Conservation (phyloP, 192 early-diverging fungal genomes). For the Entrophospora sp. region DNA sequence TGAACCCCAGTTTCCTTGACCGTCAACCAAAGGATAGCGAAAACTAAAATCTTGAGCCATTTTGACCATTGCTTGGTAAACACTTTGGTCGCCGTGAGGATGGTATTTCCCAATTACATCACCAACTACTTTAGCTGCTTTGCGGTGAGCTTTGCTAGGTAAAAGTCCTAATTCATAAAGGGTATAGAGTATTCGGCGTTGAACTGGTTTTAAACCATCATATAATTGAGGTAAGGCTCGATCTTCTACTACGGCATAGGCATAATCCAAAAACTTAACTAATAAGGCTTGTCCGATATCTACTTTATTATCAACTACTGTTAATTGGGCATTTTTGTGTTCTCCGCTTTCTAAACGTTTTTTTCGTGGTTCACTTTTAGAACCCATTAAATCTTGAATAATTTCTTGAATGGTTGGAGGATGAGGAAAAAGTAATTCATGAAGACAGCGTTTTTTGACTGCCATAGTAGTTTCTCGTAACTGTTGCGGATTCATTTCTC, state of each 20-base stretch:
- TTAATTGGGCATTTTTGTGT: background rate
- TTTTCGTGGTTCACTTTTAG: slow-evolving; percentile 6
- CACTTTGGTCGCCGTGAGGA: slow-evolving; percentile 4
- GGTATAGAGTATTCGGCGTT: background rate
- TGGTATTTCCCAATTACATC: slow-evolving; percentile 3
- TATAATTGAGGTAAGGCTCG: background rate
- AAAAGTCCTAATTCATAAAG: slow-evolving; percentile 1
- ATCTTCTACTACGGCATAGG: background rate
- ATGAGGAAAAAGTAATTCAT: slow-evolving; percentile 1
- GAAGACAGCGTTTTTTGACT: background rate
- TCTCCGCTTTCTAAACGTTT: slow-evolving; percentile 7
- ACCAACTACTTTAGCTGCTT: background rate
- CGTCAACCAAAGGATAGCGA: background rate
- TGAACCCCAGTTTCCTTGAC: slow-evolving; percentile 1
- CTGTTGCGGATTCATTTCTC: slow-evolving; percentile 10
- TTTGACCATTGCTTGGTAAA: slow-evolving; percentile 2
- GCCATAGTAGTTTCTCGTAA: background rate
- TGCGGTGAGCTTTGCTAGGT: background rate
- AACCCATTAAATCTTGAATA: slow-evolving; percentile 11
- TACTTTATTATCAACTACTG: background rate
- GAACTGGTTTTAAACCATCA: background rate
- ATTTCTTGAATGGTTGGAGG: background rate
- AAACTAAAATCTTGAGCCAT: slow-evolving; percentile 1
- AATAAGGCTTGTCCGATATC: background rate
- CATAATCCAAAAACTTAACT: background rate